Conservation (phyloP, 768 basidiomycete genomes). For the Ephemerocybe angulata region DNA sequence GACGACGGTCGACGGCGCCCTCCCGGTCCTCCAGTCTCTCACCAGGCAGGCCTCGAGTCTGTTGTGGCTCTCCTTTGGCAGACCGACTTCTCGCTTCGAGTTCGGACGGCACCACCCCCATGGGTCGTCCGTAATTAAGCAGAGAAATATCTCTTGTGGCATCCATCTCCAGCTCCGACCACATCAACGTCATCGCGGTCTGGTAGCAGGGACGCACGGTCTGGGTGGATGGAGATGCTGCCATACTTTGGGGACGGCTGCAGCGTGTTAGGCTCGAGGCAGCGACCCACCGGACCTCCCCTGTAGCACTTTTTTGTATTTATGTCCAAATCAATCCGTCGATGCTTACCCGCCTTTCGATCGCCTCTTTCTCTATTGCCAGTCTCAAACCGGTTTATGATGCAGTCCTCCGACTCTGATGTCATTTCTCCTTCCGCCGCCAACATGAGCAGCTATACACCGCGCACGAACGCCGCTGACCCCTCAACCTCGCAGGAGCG, state of each 20-base stretch:
- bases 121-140: conserved; percentile 80
- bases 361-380: conserved; percentile 16
- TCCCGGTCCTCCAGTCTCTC: conserved; percentile 69
- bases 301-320: neutral
- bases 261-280: conserved; percentile 11
- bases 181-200: conserved; percentile 7
- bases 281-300: neutral
- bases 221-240: neutral
- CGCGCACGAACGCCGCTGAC: conserved; percentile 17
- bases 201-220: neutral
- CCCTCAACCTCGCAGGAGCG: conserved; percentile 15
- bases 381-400: neutral
- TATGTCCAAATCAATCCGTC: conserved; percentile 18
- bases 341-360: conserved; percentile 20
- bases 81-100: conserved; percentile 72
- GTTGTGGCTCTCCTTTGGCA: conserved; percentile 57
- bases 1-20: conserved; percentile 67
- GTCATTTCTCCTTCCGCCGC: conserved; percentile 12
- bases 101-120: conserved; percentile 52
- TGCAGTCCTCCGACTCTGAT: conserved; percentile 21
- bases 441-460: conserved; percentile 27
- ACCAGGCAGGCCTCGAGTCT: conserved; percentile 35
- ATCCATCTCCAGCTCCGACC: conserved; percentile 5
- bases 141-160: conserved; percentile 51
- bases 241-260: neutral